A percentile compares a stretch with the other conserved stretches of the same genome.
Evolutionary conservation across 306 rosid genomes (phyloP).

Genomic region (Cicer chorassanicum): DNA sequence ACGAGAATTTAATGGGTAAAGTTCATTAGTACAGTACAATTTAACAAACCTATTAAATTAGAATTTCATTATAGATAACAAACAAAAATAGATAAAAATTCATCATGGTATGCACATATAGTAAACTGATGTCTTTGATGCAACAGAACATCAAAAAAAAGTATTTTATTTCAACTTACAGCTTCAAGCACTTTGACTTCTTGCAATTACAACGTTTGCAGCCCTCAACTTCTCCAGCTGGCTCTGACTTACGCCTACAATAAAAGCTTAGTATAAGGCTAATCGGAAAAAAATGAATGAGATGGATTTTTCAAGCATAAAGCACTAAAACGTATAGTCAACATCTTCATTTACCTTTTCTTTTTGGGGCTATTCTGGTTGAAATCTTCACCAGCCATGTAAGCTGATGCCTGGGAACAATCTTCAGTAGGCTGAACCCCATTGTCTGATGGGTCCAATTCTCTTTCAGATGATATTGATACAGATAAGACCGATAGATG

Average conservation of each 20-base stretch:
- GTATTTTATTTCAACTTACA: slow-evolving; percentile 60
- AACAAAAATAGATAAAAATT: not conserved
- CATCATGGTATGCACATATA: not conserved
- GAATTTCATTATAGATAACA: not conserved
- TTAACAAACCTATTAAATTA: slow-evolving; percentile 4
- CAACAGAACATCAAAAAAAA: not conserved
- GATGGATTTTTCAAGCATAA: slow-evolving; percentile 21
- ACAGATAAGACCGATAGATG: slow-evolving; percentile 47
- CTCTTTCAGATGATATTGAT: slow-evolving; percentile 57
- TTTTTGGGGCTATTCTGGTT: slow-evolving; percentile 75
- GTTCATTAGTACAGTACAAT: not conserved
- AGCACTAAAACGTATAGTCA: not conserved
- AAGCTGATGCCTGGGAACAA: slow-evolving; percentile 56
- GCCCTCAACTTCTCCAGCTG: slow-evolving; percentile 67
- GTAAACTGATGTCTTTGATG: not conserved
- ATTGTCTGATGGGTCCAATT: slow-evolving; percentile 50
- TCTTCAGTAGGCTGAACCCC: slow-evolving; percentile 67
- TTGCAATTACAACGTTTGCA: slow-evolving; percentile 97
- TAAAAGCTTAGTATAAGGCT: slow-evolving; percentile 44
- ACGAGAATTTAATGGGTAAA: not conserved
- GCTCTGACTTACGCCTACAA: slow-evolving; percentile 77
- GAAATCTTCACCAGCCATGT: slow-evolving; percentile 64
- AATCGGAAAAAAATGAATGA: slow-evolving; percentile 27
- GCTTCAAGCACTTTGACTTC: slow-evolving; percentile 90
- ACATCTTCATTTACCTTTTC: slow-evolving; percentile 63